Evolutionary conservation across 805 yeast species (phyloP), one percentile per base, ranked within the genome.

Genomic region (Nakazawaea pomicola): DNA sequence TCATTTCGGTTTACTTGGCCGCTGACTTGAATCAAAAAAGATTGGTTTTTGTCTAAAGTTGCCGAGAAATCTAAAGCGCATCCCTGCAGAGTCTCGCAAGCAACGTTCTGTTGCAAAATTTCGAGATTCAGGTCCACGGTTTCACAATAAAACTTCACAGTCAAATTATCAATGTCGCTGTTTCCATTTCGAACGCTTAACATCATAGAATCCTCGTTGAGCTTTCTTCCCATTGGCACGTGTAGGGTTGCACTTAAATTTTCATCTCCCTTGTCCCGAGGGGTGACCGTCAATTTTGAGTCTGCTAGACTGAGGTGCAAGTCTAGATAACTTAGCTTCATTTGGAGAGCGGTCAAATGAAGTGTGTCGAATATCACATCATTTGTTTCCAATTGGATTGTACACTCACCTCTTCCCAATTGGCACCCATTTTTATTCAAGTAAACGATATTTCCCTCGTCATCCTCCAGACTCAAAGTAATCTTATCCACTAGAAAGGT

Each of bases 401-500:
- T n/a, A 12, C 5, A n/a, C n/a, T 27, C 48, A 50, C 2, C 28
- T 30, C 3, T 42, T 49, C 1, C 33, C 20, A 9, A 50, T 33
- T 8, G 25, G 19, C 7, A 46, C 32, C 23, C 46, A 36, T 16
- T 38, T 29, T 9, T 6, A 23, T 12, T n/a, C 5, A n/a, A 2
- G 4, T 15, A 50, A 17, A 56, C 50, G 12, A 24, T 30, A 16
- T 27, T 25, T 12, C 42, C 44, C 5, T 38, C 20, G 12, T 45
- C 46, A 16, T 46, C 46, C 10, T 40, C 33, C 39, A 53, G 36
- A 23, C 10, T 28, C 12, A 55, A 14, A 6, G 17, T 21, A 3
- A 55, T 27, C 23, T 44, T 49, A 23, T 49, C 53, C 14, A 53
- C 50, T 9, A n/a, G 6, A 16, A 27, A 28, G 7, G 41, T 35